Conservation (phyloP, 805 yeast species). For the Barnettozyma salicaria region DNA sequence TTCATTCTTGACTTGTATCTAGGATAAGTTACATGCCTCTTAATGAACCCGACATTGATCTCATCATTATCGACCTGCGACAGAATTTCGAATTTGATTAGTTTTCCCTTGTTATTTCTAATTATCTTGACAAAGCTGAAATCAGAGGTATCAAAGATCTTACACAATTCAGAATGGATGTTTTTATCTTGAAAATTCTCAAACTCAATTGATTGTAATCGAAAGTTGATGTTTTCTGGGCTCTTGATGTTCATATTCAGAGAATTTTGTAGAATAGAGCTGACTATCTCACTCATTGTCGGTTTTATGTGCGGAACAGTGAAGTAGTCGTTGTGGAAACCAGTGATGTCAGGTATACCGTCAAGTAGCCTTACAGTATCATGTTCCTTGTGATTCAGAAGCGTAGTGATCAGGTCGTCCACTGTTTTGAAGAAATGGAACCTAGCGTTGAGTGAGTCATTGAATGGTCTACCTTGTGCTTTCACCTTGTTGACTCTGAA, state of each 20-base stretch:
- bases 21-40: conserved; percentile 36
- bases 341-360: background rate
- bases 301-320: background rate
- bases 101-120: conserved; percentile 34
- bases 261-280: conserved; percentile 11
- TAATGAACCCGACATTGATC: conserved; percentile 26
- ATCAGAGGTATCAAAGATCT: conserved; percentile 13
- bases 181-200: conserved; percentile 21
- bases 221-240: conserved; percentile 7
- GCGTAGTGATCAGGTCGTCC: conserved; percentile 21
- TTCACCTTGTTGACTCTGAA: conserved; percentile 7
- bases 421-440: conserved; percentile 22
- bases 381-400: conserved; percentile 12
- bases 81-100: conserved; percentile 33
- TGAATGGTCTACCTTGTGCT: conserved; percentile 27
- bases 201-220: conserved; percentile 18
- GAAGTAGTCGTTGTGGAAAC: background rate
- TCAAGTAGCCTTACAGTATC: conserved; percentile 12
- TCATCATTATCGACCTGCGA: conserved; percentile 12
- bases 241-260: conserved; percentile 16
- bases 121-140: conserved; percentile 34
- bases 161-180: conserved; percentile 19
- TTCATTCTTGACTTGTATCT: conserved; percentile 41
- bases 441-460: conserved; percentile 23
- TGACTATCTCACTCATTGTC: background rate